Conservation (phyloP, 2,329 filamentous ascomycete genomes). For the Alternaria postmessia region DNA sequence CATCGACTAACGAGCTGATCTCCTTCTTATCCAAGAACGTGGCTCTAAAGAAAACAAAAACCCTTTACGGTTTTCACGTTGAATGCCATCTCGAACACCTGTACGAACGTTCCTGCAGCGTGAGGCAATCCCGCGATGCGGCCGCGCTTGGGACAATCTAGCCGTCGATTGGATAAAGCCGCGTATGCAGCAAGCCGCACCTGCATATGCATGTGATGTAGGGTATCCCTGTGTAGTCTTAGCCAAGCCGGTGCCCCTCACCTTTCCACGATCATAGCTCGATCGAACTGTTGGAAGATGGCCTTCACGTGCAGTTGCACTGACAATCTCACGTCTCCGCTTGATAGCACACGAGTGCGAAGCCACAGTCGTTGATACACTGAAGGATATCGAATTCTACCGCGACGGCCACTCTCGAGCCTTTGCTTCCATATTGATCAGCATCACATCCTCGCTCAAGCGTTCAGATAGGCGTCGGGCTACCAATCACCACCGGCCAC, state of each 20-base stretch:
- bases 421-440: constrained; percentile 18
- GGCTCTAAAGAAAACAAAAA: not conserved
- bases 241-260: constrained; percentile 29
- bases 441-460: constrained; percentile 31
- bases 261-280: constrained; percentile 31
- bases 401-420: constrained; percentile 8
- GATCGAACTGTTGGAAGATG: constrained; percentile 28
- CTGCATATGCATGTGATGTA: constrained; percentile 51
- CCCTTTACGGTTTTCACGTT: constrained; percentile 6
- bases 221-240: constrained; percentile 37
- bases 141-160: constrained; percentile 26
- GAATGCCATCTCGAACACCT: constrained; percentile 15
- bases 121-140: constrained; percentile 46
- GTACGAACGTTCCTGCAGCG: constrained; percentile 49
- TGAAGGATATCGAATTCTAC: constrained; percentile 1
- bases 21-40: not conserved
- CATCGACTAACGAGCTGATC: not conserved
- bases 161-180: constrained; percentile 39
- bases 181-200: constrained; percentile 46
- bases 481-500: constrained; percentile 50
- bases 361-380: not conserved
- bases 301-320: constrained; percentile 33
- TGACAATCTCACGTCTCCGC: constrained; percentile 14
- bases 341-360: constrained; percentile 9
- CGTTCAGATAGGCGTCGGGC: constrained; percentile 37